Evolutionary conservation across 371 early-diverging fungal species (phyloP).

Genomic region (Mortierella sp.): DNA sequence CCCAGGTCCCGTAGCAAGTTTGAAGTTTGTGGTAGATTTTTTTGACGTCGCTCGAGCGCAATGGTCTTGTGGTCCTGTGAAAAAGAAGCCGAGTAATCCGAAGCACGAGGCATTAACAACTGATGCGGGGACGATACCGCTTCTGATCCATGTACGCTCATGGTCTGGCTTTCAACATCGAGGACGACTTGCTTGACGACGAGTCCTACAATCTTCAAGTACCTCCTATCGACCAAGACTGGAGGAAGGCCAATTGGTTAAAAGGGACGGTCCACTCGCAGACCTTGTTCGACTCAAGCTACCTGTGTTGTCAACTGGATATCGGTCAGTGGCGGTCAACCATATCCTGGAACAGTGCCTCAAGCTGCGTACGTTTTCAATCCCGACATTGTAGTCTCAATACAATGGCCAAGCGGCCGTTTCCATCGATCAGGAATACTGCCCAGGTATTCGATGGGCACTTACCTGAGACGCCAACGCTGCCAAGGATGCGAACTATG

Average conservation of each 20-base stretch:
- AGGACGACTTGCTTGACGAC: not conserved
- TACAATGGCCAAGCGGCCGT: not conserved
- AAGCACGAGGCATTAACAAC: not conserved
- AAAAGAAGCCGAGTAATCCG: not conserved
- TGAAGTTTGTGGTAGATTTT: not conserved
- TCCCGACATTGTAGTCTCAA: not conserved
- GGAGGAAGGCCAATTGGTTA: not conserved
- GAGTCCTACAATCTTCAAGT: not conserved
- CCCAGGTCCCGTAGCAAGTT: not conserved
- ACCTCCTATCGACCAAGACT: not conserved
- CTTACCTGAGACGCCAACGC: not conserved
- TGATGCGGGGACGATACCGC: not conserved
- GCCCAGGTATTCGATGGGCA: not conserved
- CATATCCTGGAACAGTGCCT: not conserved
- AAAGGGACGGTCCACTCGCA: not conserved
- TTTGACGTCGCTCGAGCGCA: not conserved
- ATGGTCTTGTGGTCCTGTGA: not conserved
- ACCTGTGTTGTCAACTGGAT: constrained; percentile 1
- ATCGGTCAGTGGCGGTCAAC: not conserved
- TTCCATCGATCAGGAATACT: not conserved
- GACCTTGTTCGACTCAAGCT: not conserved
- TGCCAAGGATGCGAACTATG: not conserved
- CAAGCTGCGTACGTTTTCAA: not conserved
- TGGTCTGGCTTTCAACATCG: not conserved
- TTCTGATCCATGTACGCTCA: not conserved